Base-by-base conservation (phyloP, 208 protist species). In the Leishmania tropica region DNA sequence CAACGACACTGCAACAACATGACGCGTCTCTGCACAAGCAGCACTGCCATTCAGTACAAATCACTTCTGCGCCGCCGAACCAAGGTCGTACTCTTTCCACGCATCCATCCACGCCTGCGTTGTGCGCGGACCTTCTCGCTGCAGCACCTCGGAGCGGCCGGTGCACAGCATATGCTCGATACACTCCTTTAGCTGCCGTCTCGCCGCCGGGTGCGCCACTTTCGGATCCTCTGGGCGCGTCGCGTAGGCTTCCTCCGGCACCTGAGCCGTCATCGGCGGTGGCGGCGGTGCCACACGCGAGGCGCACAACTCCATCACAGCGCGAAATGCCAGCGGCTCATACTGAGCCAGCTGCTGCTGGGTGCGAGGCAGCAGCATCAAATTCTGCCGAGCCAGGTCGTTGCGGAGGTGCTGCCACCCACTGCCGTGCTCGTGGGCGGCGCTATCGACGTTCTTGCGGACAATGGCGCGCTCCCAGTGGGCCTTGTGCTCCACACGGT, bases 301-400 rank as follows among this genome's bases (percentile, higher is more conserved):
- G 19, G 89, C 94, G 71, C 92, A 95, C 31, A 97, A 87, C 84
- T 97, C 94, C 83, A 96, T 79, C 7, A 97, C 87, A 6, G 94
- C 90, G 19, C 94, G 93, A 79, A 97, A 97, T 7, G 94, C 90
- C n/a, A 97, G 82, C 53, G 94, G 94, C 85, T 97, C 94, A 75
- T 97, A 97, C 78, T 95, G 92, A n/a, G 94, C 93, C 0, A 97
- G 83, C 45, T 87, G 80, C 81, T 96, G 93, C 81, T 96, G 93
- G 17, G 88, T 90, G 56, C 85, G 83, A 7, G 94, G 94, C 40
- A 96, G 83, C 17, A 97, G 83, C 75, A 94, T 76, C 68, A 97
- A 54, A 74, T 97, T 97, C 60, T 97, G 94, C 31, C 94, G 92
- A 8, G 92, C 92, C 10, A 96, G 78, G 77, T 97, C 94, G 67